Percentiles rank a stretch among this genome's conserved stretches.
Evolutionary conservation across 1,139 yeast species (phyloP).

Genomic region (Candida frijolesensis): DNA sequence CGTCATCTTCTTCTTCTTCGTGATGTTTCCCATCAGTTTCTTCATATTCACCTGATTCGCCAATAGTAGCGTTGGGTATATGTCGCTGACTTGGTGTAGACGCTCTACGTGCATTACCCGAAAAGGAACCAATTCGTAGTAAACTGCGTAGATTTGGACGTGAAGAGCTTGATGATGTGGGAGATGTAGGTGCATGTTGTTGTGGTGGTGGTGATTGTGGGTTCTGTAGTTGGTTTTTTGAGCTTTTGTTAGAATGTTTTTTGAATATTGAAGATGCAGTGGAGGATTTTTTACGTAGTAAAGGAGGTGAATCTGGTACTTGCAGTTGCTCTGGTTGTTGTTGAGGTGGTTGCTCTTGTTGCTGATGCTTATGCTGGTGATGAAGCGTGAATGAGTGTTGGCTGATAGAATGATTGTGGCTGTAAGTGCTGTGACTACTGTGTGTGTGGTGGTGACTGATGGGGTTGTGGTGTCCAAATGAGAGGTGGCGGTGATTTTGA

Average conservation of each 20-base stretch:
- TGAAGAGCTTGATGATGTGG: background rate
- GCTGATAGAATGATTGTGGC: too few species aligned
- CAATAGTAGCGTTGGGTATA: background rate
- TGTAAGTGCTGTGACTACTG: background rate
- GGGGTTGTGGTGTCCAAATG: background rate
- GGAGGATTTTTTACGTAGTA: conserved; percentile 5
- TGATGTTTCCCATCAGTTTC: background rate
- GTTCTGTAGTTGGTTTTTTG: background rate
- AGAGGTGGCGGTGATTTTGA: background rate
- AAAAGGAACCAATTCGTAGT: conserved; percentile 18
- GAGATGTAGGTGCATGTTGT: conserved; percentile 2
- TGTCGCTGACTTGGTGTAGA: conserved; percentile 12
- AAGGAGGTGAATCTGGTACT: conserved; percentile 1
- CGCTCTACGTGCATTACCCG: conserved; percentile 12
- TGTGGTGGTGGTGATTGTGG: background rate
- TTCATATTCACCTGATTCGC: background rate
- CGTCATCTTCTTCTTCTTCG: conserved; percentile 9
- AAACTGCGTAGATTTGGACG: conserved; percentile 15
- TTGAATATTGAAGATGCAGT: conserved; percentile 4
- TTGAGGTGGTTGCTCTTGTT: background rate
- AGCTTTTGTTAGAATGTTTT: background rate
- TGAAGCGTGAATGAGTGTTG: background rate
- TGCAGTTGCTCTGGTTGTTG: background rate
- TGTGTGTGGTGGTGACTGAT: conserved; percentile 5
- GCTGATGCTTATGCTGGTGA: background rate